These are phyloP conservation scores for Trichophyton rubrum DNA, from an alignment of 2,329 filamentous ascomycete genomes.

Conservation along the genomic window DNA sequence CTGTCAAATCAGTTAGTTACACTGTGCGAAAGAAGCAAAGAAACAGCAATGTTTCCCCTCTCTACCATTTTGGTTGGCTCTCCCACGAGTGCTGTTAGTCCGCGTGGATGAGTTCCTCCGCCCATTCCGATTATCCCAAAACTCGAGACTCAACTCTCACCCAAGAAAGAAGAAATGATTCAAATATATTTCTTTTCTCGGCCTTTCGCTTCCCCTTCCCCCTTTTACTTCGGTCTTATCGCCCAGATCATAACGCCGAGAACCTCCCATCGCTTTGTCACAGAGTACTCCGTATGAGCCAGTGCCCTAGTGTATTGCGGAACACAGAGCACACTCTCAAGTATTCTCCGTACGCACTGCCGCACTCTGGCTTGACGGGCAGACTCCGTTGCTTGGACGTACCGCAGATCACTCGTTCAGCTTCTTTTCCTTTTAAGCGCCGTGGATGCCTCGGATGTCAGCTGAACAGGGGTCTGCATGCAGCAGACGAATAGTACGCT, in stretches of 20 bases:
- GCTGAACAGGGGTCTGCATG: slow-evolving; percentile 4
- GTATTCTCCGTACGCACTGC: background rate
- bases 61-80: background rate
- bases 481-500: background rate
- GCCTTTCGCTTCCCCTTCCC: background rate
- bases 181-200: background rate
- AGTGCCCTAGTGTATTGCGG: background rate
- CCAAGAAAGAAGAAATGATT: background rate
- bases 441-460: slow-evolving; percentile 2
- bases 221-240: background rate
- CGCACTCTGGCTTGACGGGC: background rate
- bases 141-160: background rate
- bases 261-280: background rate
- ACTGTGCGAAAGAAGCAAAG: background rate
- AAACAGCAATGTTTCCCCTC: background rate
- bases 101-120: background rate
- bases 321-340: background rate
- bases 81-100: background rate
- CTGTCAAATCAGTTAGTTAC: background rate
- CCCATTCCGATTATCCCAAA: background rate
- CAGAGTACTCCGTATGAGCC: background rate
- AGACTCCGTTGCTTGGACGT: background rate
- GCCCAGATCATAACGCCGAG: background rate
- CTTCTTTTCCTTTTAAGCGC: background rate
- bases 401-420: slow-evolving; percentile 1